Base-by-base conservation (phyloP, 345 rosid genomes). In the Psidium friedrichsthalianum region DNA sequence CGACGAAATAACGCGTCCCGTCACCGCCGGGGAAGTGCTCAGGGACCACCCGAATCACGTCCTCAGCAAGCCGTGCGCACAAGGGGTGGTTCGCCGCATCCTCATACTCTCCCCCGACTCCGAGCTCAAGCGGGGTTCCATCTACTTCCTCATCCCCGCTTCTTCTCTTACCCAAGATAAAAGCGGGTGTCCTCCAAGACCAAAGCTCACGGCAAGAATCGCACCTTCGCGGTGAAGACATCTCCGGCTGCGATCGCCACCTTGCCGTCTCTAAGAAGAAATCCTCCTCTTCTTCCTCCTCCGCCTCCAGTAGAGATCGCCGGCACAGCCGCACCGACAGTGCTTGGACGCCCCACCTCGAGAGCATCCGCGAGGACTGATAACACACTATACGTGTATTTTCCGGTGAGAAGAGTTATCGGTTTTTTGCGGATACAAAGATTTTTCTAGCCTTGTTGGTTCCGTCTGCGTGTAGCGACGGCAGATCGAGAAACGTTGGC, bases 101-200 rank as follows among this genome's bases (percentile, higher is more conserved):
- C 83, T 95, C 86, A 94, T 95, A 89, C 90, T 97, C 81, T 95
- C 98, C 1, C 96, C 98, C 25, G 95, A 95, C 20, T 88, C 96
- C 54, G 98, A 95, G 90, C 99, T 97, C 90, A 95, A 94, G 76
- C 89, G 98, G 84, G 99, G 99, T 82, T 88, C 90, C 92, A 97
- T 97, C 52, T 97, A 95, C 91, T 97, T 97, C 91, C 89, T 97
- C 86, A 92, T 95, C 82, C 99, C 98, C 1, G 74, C 90, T 1
- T 82, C 95, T 74, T 93, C 98, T 4, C 83, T 92, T 49, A 94
- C 40, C 56, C 84, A 16, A 6, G 51, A 52, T 42, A 82, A 53
- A 56, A 56, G 59, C 42, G n/a, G 84, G 49, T 56, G 25, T 56
- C 56, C 49, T 54, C 59, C 13, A 82, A n/a, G 83, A 18, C 83